A percentile compares a stretch with the other conserved stretches of the same genome.
Conservation (phyloP, 345 rosid genomes). For the rapeseed (Brassica napus) region Da-Ae NC_063452.1:64166501-64167000, state of each 20-base stretch:
- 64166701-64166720: slow-evolving; percentile 42
- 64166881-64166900: slow-evolving; percentile 54
- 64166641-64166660: slow-evolving; percentile 45
- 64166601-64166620: slow-evolving; percentile 56
- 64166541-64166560: slow-evolving; percentile 42
- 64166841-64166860: slow-evolving; percentile 68
- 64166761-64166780: slow-evolving; percentile 58
- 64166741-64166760: slow-evolving; percentile 41
- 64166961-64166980: slow-evolving; percentile 73
- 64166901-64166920: slow-evolving; percentile 72
- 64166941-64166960: slow-evolving; percentile 83
- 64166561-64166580: slow-evolving; percentile 45
- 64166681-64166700: slow-evolving; percentile 40
- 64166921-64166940: slow-evolving; percentile 92
- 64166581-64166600: slow-evolving; percentile 58
- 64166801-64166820: slow-evolving; percentile 83
- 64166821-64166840: slow-evolving; percentile 89
- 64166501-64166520: slow-evolving; percentile 26
- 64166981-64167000: slow-evolving; percentile 60
- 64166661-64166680: slow-evolving; percentile 40
- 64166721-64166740: slow-evolving; percentile 45
- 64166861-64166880: slow-evolving; percentile 58
- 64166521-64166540: slow-evolving; percentile 34
- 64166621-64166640: slow-evolving; percentile 44
- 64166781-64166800: slow-evolving; percentile 52